Conservation (phyloP, 768 basidiomycete species). For the Termitomyces sp. region DNA sequence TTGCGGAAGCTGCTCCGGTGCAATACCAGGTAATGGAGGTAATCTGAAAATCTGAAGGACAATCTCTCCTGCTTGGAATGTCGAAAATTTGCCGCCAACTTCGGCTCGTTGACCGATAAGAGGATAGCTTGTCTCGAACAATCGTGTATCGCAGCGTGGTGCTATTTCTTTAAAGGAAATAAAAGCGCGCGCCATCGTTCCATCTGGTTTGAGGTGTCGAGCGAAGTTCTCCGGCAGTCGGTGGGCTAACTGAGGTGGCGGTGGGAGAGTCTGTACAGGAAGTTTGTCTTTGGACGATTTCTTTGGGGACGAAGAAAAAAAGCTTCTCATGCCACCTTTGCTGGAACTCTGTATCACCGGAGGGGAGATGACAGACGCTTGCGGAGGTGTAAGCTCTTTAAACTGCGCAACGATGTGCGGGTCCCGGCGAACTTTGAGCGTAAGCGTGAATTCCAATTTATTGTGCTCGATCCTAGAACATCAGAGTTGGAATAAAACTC, state of each 20-base stretch:
- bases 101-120: constrained; percentile 73
- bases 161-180: constrained; percentile 88
- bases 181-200: constrained; percentile 84
- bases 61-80: constrained; percentile 79
- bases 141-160: constrained; percentile 71
- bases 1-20: constrained; percentile 75
- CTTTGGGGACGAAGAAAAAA: constrained; percentile 74
- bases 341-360: constrained; percentile 44
- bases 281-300: constrained; percentile 47
- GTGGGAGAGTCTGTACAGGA: constrained; percentile 23
- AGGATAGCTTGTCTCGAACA: constrained; percentile 80
- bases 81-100: constrained; percentile 48
- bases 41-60: constrained; percentile 87
- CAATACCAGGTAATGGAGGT: constrained; percentile 81
- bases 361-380: constrained; percentile 26
- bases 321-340: constrained; percentile 65
- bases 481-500: neutral
- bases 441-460: constrained; percentile 93
- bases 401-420: constrained; percentile 79
- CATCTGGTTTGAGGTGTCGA: constrained; percentile 76
- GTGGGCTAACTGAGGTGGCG: constrained; percentile 35
- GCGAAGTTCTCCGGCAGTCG: constrained; percentile 71
- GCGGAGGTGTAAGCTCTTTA: constrained; percentile 48
- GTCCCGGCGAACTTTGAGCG: constrained; percentile 80
- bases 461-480: constrained; percentile 70